phyloP scores from a whole-genome alignment of 2,329 filamentous ascomycete species.

The Aspergillus chevalieri region DNA sequence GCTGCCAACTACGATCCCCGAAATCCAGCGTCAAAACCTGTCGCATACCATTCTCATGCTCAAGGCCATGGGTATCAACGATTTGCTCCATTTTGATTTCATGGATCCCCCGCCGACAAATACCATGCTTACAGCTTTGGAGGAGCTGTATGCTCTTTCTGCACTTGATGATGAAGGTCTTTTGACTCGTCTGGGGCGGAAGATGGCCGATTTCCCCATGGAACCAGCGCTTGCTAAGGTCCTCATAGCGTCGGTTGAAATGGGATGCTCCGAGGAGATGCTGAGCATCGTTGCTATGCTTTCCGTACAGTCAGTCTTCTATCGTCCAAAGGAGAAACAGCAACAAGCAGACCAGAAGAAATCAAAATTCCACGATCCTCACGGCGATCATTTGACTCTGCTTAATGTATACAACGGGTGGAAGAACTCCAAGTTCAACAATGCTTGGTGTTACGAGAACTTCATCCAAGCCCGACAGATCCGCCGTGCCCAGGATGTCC shows the following conservation, averaged over 20 bases:
- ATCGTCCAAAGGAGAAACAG: conserved; percentile 95
- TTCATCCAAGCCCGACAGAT: conserved; percentile 92
- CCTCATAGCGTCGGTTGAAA: conserved; percentile 78
- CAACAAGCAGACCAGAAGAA: conserved; percentile 96
- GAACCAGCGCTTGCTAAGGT: conserved; percentile 87
- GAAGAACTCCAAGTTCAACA: conserved; percentile 76
- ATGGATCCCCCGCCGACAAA: conserved; percentile 98
- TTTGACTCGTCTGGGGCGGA: conserved; percentile 80
- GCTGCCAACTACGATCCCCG: conserved; percentile 90
- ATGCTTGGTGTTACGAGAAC: conserved; percentile 94
- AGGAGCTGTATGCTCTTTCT: conserved; percentile 87
- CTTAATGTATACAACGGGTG: conserved; percentile 97
- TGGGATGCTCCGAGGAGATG: conserved; percentile 87
- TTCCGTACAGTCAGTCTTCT: conserved; percentile 79
- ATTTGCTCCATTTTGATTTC: conserved; percentile 94
- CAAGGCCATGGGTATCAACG: conserved; percentile 99
- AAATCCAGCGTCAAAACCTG: conserved; percentile 92
- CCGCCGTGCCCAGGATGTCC: conserved; percentile 82
- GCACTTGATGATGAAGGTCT: conserved; percentile 94
- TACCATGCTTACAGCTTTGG: conserved; percentile 92
- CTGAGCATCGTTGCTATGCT: conserved; percentile 94
- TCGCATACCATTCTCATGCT: conserved; percentile 93
- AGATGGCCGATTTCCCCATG: conserved; percentile 99
- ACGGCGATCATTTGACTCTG: conserved; percentile 88
- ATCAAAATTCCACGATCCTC: conserved; percentile 90